Conservation (phyloP, 139 green algal species). For the Protoeuglena noctilucae region DNA sequence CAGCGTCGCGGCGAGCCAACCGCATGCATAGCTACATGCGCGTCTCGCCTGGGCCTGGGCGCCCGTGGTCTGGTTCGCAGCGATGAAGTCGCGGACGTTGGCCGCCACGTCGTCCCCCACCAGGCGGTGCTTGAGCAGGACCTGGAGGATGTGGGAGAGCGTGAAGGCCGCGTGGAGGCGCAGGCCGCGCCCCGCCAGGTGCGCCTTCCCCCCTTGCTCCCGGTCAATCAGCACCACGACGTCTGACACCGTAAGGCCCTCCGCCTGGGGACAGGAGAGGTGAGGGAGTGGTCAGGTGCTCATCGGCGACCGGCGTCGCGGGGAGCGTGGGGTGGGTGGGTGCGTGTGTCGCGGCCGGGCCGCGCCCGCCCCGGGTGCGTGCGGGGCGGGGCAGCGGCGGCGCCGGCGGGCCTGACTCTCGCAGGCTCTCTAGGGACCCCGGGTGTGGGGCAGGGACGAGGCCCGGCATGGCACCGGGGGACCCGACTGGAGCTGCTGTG, state of each 20-base stretch:
- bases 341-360: neutral
- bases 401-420: no score
- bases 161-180: slow-evolving; percentile 65
- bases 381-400: no score
- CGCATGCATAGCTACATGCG: no score
- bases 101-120: slow-evolving; percentile 30
- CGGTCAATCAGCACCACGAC: slow-evolving; percentile 96
- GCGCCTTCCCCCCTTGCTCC: slow-evolving; percentile 77
- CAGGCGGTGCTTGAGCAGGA: slow-evolving; percentile 31
- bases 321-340: neutral
- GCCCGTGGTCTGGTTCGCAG: slow-evolving; percentile 69
- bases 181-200: slow-evolving; percentile 54
- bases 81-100: slow-evolving; percentile 68
- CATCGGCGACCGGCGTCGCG: neutral
- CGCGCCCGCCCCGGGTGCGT: neutral
- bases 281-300: no score
- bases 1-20: no score
- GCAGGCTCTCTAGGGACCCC: no score
- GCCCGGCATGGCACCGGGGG: no score
- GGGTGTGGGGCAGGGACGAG: no score
- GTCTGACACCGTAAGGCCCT: slow-evolving; percentile 49
- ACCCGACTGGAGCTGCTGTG: no score
- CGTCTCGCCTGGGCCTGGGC: slow-evolving; percentile 18
- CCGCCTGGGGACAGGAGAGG: slow-evolving; percentile 16
- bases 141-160: slow-evolving; percentile 30